Evolutionary conservation across 106 monocot species (phyloP).

Genomic region (Dendrobium huoshanense): DNA sequence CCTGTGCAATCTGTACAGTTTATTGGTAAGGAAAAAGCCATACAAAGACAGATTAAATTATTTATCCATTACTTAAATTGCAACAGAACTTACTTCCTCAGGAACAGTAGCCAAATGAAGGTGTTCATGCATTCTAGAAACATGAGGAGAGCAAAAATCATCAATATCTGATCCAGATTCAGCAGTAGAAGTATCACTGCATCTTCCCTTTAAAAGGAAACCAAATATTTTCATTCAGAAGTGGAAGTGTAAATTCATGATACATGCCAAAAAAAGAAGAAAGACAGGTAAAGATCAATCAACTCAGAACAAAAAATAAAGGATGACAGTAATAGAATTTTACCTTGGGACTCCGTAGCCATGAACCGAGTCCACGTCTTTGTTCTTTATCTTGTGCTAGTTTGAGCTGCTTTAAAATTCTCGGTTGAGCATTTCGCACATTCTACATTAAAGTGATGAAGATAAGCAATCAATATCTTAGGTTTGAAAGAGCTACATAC

Average conservation of each 20-base stretch:
- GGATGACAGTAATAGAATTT: not conserved
- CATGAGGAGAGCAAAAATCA: slow-evolving; percentile 50
- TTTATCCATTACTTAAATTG: not conserved
- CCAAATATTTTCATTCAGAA: not conserved
- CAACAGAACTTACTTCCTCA: slow-evolving; percentile 43
- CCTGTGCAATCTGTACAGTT: not conserved
- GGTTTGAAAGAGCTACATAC: not conserved
- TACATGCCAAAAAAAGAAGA: not conserved
- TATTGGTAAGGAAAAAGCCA: not conserved
- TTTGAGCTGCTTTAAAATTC: slow-evolving; percentile 21
- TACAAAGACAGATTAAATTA: not conserved
- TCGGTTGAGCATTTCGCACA: slow-evolving; percentile 24
- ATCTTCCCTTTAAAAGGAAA: slow-evolving; percentile 27
- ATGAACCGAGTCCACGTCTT: slow-evolving; percentile 1
- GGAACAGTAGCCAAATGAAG: slow-evolving; percentile 40
- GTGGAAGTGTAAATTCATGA: not conserved
- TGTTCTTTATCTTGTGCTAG: slow-evolving; percentile 19
- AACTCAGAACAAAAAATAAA: not conserved
- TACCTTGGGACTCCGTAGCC: slow-evolving; percentile 21
- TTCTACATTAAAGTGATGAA: slow-evolving; percentile 17
- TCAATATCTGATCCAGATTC: slow-evolving; percentile 60
- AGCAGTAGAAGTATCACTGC: slow-evolving; percentile 38
- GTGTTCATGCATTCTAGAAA: slow-evolving; percentile 19
- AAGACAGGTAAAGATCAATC: not conserved
- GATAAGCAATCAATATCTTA: not conserved